Conservation (phyloP, 2,329 filamentous ascomycete species). For the Plectosphaerella sp. region DNA sequence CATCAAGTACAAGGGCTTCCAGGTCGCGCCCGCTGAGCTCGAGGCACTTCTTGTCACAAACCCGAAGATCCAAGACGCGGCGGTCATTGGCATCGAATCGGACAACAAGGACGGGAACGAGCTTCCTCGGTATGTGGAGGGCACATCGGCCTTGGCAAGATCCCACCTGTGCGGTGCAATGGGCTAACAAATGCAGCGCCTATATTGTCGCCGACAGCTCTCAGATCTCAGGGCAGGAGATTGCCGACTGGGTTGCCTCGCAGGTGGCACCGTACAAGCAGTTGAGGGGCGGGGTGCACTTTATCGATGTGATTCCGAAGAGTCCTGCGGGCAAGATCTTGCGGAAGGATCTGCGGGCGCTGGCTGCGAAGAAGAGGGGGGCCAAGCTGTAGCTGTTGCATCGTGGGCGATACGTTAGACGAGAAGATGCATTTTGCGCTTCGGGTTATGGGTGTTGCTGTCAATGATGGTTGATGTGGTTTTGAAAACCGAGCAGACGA, state of each 20-base stretch:
- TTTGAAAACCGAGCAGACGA: no score
- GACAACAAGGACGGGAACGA: not conserved
- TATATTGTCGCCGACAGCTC: constrained; percentile 27
- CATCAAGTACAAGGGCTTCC: constrained; percentile 57
- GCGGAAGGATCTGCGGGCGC: constrained; percentile 30
- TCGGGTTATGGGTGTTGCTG: no score
- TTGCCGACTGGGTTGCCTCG: constrained; percentile 18
- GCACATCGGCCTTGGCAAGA: no score
- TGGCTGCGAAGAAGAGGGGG: constrained; percentile 24
- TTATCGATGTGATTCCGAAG: constrained; percentile 67
- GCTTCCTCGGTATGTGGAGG: not conserved
- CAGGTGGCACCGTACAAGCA: constrained; percentile 54
- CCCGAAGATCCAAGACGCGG: constrained; percentile 47
- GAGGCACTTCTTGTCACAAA: constrained; percentile 40
- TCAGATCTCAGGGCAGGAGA: constrained; percentile 19
- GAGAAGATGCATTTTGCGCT: no score
- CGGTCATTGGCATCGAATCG: constrained; percentile 50
- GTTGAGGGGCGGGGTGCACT: constrained; percentile 66
- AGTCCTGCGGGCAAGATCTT: constrained; percentile 54
- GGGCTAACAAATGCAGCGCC: constrained; percentile 12
- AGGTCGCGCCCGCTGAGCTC: constrained; percentile 64
- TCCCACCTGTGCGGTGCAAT: no score
- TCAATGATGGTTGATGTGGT: no score
- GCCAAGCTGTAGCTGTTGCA: constrained; percentile 26
- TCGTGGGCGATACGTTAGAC: no score